Evolutionary conservation across 192 early-diverging fungal genomes (phyloP), one percentile per base, ranked within the genome.

Genomic region (Cetraspora pellucida): DNA sequence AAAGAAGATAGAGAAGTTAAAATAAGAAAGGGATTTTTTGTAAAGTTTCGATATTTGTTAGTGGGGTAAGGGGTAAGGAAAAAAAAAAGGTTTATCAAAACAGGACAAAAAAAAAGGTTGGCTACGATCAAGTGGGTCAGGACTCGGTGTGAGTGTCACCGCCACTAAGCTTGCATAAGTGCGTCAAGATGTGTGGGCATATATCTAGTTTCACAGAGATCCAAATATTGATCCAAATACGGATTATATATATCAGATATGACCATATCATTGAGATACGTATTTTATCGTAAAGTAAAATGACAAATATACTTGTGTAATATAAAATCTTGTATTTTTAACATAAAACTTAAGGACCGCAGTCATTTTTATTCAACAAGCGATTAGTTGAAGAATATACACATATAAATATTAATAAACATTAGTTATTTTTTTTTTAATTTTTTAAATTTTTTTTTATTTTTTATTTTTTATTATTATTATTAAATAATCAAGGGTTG

Each of bases 161-260:
- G 63, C 63, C 63, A 65, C 63, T 65, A 65, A 65, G 31, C 31
- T 65, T 65, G 63, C 63, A 65, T 65, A 65, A 65, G 63, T 65
- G 50, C 63, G 63, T 65, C 63, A 65, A 65, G 63, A 65, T 65
- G 30, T 65, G 31, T 65, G 63, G 63, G 63, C 63, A 65, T 65
- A 65, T 30, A 65, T 65, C 27, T 16, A 37, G 63, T 65, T 65
- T 65, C 63, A 65, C 63, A 65, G 63, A 65, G 31, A 65, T 54
- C 50, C 50, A 54, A 54, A 54, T 54, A 54, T 49, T 49, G 0
- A 54, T 54, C 50, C 50, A 54, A 54, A 54, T 16, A n/a, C 19
- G 50, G 50, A 54, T 54, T 54, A 54, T 54, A 37, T 37, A 54
- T 54, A n/a, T 54, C 50, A n/a, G 50, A 54, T 54, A 54, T 54